Base-by-base conservation (phyloP, 371 early-diverging fungal genomes). In the Haplosporangium sp. region DNA sequence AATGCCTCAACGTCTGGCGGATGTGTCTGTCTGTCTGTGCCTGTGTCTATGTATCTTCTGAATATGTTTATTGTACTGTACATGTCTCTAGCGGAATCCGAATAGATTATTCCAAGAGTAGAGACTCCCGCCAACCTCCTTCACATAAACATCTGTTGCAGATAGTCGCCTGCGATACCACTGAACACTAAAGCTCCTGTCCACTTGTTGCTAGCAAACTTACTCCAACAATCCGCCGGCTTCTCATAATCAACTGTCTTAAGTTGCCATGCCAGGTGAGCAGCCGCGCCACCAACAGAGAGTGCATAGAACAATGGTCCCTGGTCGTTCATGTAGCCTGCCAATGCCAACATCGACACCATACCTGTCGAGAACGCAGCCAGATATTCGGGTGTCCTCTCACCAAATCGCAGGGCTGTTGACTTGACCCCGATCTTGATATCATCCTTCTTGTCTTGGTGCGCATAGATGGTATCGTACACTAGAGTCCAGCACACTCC, bases 401-500 rank as follows among this genome's bases (percentile, higher is more conserved):
- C 90, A 3, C 91, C 96, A 83, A 98, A 96, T 2, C 88, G 84
- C 9, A 98, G 73, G 0, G 98, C 96, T 5, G 98, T 98, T 0
- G 97, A 97, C 75, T 96, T 95, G 57, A 97, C 92, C 6, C 98
- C 97, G 12, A 90, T 91, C 50, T 84, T 82, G 43, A 92, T 46
- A 81, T 98, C 98, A 72, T 97, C 96, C 21, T 82, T 83, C 82
- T 95, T 96, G 83, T 98, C 98, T 82, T 95, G 96, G 64, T 96
- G 94, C 5, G 97, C 98, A 68, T 98, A 98, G 55, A 98, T 95
- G 20, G 98, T 98, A 77, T 98, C 98, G 82, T 98, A 98, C 5
- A 96, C 91, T 9, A 98, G 81, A 8, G 98, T 98, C 99, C 98
- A 98, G 52, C 89, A 90, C 5, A 97, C 86, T 9, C 97, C 97